A percentile compares a stretch with the other conserved stretches of the same genome.
These are phyloP conservation scores for Phytophthora sp. DNA, from an alignment of 352 stramenopile genomes.

Conservation along the genomic window DNA sequence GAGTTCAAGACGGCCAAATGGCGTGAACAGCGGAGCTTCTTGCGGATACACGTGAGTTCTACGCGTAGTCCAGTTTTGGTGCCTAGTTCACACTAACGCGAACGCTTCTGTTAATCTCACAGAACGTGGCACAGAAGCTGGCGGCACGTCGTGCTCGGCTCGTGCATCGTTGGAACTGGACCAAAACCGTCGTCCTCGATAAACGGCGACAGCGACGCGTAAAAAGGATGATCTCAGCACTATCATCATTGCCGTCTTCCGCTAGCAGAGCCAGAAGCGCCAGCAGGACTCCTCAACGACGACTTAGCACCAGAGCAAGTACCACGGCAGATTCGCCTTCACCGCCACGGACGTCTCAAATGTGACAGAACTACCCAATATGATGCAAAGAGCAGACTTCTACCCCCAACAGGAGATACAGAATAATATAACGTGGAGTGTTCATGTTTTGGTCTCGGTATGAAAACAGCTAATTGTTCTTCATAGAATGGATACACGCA, in stretches of 20 bases:
- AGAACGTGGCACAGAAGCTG: slow-evolving; percentile 46
- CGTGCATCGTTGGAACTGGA: slow-evolving; percentile 39
- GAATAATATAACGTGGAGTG: too few species aligned
- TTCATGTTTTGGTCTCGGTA: too few species aligned
- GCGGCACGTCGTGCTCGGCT: slow-evolving; percentile 29
- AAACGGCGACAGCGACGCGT: slow-evolving; percentile 27
- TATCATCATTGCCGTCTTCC: slow-evolving; percentile 10
- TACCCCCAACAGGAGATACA: too few species aligned
- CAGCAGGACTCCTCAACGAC: slow-evolving; percentile 1
- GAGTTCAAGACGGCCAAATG: slow-evolving; percentile 53
- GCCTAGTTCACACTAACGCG: too few species aligned
- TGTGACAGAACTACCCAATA: neutral
- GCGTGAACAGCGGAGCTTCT: slow-evolving; percentile 52
- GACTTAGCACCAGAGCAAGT: neutral
- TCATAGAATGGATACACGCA: too few species aligned
- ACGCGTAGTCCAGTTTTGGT: neutral
- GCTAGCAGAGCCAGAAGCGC: neutral
- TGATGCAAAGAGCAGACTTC: neutral
- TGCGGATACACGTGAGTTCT: slow-evolving; percentile 53
- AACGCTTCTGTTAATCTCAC: neutral
- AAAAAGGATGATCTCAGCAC: slow-evolving; percentile 24
- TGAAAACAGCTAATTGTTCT: too few species aligned
- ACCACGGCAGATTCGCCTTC: neutral
- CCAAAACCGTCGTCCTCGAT: slow-evolving; percentile 28
- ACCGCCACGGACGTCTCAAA: neutral